Conservation (phyloP, 345 rosid species). For the Eucalyptus guilfoylei region DNA sequence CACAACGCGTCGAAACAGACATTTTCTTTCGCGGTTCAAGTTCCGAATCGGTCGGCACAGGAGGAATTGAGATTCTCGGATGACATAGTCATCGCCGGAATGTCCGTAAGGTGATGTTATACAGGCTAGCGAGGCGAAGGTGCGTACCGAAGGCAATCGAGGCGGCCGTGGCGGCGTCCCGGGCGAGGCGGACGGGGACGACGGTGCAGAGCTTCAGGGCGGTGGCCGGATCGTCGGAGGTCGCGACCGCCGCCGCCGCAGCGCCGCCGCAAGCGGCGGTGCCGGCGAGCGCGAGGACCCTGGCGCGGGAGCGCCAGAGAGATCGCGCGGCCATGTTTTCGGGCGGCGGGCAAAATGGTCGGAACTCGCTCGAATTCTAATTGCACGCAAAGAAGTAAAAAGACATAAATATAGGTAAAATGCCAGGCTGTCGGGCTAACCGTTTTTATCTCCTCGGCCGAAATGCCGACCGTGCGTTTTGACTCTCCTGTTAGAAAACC, state of each 20-base stretch:
- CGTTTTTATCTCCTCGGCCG: background rate
- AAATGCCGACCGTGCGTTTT: background rate
- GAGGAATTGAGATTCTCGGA: background rate
- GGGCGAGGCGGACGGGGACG: constrained; percentile 63
- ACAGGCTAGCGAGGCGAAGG: background rate
- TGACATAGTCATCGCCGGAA: background rate
- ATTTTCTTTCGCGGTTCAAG: background rate
- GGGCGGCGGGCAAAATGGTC: background rate
- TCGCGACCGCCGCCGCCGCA: constrained; percentile 44
- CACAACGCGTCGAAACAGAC: background rate
- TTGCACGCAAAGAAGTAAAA: background rate
- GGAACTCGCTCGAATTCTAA: background rate
- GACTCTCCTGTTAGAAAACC: background rate
- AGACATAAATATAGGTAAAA: background rate
- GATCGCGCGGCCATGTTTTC: constrained; percentile 44
- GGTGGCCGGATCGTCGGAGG: constrained; percentile 63
- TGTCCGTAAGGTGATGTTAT: background rate
- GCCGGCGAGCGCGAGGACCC: constrained; percentile 32
- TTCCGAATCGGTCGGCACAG: background rate
- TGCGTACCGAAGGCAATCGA: constrained; percentile 77
- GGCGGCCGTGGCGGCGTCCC: constrained; percentile 65
- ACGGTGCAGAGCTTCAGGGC: constrained; percentile 71
- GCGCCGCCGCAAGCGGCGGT: constrained; percentile 57
- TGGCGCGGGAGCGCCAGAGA: constrained; percentile 48
- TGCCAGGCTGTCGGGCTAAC: background rate